A percentile compares a stretch with the other conserved stretches of the same genome.
Conservation (phyloP, 2,329 filamentous ascomycete genomes). For the Emmonsia crescens region DNA sequence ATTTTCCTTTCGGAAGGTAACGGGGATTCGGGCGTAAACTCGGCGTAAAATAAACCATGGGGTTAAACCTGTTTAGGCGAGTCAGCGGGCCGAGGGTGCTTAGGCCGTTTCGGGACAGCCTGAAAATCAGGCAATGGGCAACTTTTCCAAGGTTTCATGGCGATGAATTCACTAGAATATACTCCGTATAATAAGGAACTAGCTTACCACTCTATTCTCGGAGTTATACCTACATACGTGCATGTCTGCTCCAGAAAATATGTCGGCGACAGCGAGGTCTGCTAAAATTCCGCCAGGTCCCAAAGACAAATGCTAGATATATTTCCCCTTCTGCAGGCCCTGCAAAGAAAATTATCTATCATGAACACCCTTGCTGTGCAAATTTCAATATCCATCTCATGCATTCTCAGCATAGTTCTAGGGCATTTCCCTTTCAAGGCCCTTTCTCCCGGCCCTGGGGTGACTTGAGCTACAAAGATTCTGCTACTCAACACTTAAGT, state of each 20-base stretch:
- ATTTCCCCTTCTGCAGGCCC: background rate
- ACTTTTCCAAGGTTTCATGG: background rate
- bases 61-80: background rate
- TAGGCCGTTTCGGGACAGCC: too few relatives aligned
- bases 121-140: background rate
- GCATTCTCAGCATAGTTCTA: background rate
- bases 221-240: background rate
- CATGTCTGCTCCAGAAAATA: background rate
- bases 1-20: slow-evolving; percentile 28
- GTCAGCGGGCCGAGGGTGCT: background rate
- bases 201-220: too few relatives aligned
- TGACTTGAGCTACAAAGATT: background rate
- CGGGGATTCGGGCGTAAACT: slow-evolving; percentile 12
- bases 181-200: too few relatives aligned
- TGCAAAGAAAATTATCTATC: too few relatives aligned
- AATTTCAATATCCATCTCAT: background rate
- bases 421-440: background rate
- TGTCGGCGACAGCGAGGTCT: background rate
- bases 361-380: background rate
- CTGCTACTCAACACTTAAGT: too few relatives aligned
- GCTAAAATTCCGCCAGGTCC: background rate
- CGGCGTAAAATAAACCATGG: slow-evolving; percentile 10
- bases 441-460: background rate
- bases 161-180: too few relatives aligned
- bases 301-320: background rate